Evolutionary conservation across 257 asterid species (phyloP).

Genomic region (Mitragyna speciosa): DNA sequence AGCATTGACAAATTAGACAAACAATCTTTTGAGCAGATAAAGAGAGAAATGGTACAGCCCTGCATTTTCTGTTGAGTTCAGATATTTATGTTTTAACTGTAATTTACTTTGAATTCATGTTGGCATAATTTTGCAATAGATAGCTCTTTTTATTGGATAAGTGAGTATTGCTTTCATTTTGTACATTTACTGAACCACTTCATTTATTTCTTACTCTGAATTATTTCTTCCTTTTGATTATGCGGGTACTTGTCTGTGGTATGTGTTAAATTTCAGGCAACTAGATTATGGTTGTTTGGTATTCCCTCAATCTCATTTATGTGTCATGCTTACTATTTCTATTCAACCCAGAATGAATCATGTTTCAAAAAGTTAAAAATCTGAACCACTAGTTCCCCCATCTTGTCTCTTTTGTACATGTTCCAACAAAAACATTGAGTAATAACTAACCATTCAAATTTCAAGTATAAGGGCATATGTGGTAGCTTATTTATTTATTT

Average conservation of each 20-base stretch:
- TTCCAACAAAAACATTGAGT: no score
- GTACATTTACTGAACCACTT: not conserved
- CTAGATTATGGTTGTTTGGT: not conserved
- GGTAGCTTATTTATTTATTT: no score
- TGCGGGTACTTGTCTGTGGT: not conserved
- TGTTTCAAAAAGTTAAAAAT: no score
- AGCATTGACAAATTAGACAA: slow-evolving; percentile 97
- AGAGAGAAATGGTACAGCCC: slow-evolving; percentile 80
- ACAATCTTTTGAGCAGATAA: slow-evolving; percentile 84
- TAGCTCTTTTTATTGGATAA: not conserved
- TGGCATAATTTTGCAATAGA: not conserved
- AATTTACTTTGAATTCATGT: not conserved
- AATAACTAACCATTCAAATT: no score
- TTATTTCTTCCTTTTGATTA: not conserved
- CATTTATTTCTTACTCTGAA: not conserved
- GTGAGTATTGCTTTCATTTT: not conserved
- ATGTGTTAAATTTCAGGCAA: not conserved
- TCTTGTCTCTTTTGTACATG: no score
- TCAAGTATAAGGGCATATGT: no score
- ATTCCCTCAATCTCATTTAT: not conserved
- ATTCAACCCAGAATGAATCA: no score
- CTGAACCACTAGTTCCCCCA: no score
- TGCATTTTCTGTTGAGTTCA: slow-evolving; percentile 5
- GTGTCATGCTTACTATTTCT: no score
- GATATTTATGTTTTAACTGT: not conserved